These are phyloP conservation scores for Penicillium atrosanguineum DNA, from an alignment of 495 filamentous ascomycete genomes.

Conservation along the genomic window DNA sequence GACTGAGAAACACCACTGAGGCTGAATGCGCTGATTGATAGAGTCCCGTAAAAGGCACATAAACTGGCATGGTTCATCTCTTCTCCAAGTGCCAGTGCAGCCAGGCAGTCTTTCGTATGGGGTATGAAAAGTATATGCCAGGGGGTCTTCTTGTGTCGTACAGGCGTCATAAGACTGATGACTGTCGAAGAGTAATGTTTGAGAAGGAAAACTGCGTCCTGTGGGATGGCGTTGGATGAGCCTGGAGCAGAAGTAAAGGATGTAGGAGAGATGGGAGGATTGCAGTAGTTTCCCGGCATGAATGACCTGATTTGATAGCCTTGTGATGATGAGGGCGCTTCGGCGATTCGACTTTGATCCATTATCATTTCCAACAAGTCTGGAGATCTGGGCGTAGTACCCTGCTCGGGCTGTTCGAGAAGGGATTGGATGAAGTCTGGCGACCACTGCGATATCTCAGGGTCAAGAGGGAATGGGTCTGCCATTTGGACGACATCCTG, in stretches of 20 bases:
- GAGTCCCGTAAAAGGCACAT: constrained; percentile 20
- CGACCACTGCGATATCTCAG: constrained; percentile 4
- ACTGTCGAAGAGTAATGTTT: constrained; percentile 20
- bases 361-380: constrained; percentile 9
- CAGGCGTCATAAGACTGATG: constrained; percentile 21
- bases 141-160: constrained; percentile 22
- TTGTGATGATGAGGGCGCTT: background rate
- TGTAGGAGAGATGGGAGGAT: constrained; percentile 1
- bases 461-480: background rate
- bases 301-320: background rate
- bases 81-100: constrained; percentile 22
- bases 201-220: constrained; percentile 23
- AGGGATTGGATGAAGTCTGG: constrained; percentile 15
- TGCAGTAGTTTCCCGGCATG: constrained; percentile 2
- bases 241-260: constrained; percentile 2
- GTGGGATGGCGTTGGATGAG: constrained; percentile 14
- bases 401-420: constrained; percentile 7
- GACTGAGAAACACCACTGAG: constrained; percentile 19
- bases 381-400: constrained; percentile 3
- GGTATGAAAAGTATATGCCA: constrained; percentile 27
- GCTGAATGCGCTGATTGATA: constrained; percentile 26
- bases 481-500: constrained; percentile 1
- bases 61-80: constrained; percentile 17
- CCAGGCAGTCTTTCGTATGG: constrained; percentile 22
- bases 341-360: background rate